Evolutionary conservation across 768 basidiomycete species (phyloP), one percentile per base, ranked within the genome.

Genomic region (Termitomyces titanicus): DNA sequence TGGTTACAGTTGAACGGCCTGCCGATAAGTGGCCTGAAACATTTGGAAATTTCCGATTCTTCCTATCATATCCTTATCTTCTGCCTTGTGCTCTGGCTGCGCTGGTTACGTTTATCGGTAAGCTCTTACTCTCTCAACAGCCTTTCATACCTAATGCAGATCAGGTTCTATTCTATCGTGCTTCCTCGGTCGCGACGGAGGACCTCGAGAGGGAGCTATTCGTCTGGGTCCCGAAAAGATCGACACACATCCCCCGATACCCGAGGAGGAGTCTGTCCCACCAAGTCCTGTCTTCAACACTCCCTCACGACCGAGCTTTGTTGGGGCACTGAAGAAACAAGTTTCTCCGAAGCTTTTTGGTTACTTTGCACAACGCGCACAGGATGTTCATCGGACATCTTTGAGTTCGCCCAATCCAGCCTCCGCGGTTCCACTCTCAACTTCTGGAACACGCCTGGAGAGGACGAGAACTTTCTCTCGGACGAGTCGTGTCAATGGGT

Each of bases 111-210:
- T 70, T 92, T 54, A 75, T 75, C 39, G 90, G 90, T 88, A 61
- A 55, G 77, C 59, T 51, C 43, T 46, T 60, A 31, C 43, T 51
- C 50, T 54, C 39, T 51, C 18, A 38, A 47, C 48, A 27, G 51
- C 18, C 15, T 50, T 47, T 54, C 49, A 33, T 42, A 40, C 54
- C 43, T 55, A 25, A 50, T 42, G 15, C 6, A 57, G 37, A 56
- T 38, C 55, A 91, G 95, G 95, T n/a, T 88, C 92, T 3, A 60
- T 97, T 50, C 77, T 98, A 31, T 86, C 88, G 0, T 84, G 92
- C 61, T 97, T 98, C 78, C 83, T 99, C 40, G 89, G 85, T 17
- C 86, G 79, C 54, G 94, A 99, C 66, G 97, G 93, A 51, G 95
- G 96, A 10, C 89, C 94, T 15, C 81, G 91, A 51, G 83, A 89